These are phyloP conservation scores for Rhazya stricta DNA, from an alignment of 257 asterid species.

Conservation along the genomic window DNA sequence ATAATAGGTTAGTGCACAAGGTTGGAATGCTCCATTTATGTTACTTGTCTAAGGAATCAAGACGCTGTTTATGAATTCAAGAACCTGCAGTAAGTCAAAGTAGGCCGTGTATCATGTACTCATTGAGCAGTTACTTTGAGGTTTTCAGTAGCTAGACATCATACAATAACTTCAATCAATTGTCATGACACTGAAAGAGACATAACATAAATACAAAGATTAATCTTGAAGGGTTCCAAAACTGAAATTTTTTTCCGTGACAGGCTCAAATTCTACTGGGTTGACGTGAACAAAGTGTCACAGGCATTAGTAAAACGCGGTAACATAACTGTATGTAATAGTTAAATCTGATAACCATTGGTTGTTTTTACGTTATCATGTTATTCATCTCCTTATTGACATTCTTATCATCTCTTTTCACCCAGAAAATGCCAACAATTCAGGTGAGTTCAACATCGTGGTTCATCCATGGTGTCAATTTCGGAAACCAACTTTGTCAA, in stretches of 20 bases:
- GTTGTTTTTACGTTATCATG: not conserved
- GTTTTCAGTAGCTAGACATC: not conserved
- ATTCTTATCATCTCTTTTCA: conserved; percentile 1
- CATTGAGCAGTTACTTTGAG: not conserved
- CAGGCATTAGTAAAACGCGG: conserved; percentile 78
- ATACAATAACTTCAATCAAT: not conserved
- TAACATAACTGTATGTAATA: conserved; percentile 59
- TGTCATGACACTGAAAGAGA: too few relatives aligned
- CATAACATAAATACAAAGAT: too few relatives aligned
- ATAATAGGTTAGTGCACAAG: not conserved
- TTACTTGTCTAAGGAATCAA: not conserved
- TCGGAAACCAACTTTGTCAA: not conserved
- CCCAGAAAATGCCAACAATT: conserved; percentile 98
- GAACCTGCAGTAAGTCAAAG: not conserved
- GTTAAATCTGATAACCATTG: not conserved
- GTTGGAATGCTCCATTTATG: not conserved
- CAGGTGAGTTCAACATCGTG: conserved; percentile 50
- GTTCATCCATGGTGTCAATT: not conserved
- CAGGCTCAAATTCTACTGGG: conserved; percentile 64
- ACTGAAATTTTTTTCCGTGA: not conserved
- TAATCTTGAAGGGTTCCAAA: too few relatives aligned
- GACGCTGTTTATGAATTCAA: not conserved
- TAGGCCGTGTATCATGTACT: too few relatives aligned
- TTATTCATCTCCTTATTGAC: conserved; percentile 3
- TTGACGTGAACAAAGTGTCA: conserved; percentile 88